phyloP scores from a whole-genome alignment of 2,329 filamentous ascomycete species.

The Talaromyces rugulosus region DNA sequence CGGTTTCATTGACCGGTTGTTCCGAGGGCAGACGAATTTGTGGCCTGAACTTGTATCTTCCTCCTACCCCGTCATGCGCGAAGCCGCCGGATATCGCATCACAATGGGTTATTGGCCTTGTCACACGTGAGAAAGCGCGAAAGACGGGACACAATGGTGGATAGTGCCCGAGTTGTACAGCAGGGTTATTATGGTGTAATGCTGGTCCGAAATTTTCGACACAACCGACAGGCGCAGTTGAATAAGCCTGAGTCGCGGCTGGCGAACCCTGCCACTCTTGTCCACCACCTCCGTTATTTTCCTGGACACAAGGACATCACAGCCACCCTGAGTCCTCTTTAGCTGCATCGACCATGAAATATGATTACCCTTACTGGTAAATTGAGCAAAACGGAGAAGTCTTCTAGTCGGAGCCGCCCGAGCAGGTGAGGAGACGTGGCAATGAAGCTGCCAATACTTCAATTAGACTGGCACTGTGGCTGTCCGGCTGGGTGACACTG shows the following conservation, averaged over 20 bases:
- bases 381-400: background rate
- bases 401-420: background rate
- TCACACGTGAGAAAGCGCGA: background rate
- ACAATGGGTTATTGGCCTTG: background rate
- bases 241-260: background rate
- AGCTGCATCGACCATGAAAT: background rate
- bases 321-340: background rate
- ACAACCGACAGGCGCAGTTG: background rate
- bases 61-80: background rate
- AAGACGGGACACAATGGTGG: background rate
- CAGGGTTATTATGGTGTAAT: background rate
- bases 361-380: background rate
- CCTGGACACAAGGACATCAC: background rate
- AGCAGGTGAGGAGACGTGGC: no score
- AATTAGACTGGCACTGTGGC: background rate
- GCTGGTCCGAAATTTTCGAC: background rate
- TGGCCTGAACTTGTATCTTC: background rate
- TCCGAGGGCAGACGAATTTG: background rate
- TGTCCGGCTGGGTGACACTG: background rate
- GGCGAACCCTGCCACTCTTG: background rate
- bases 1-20: background rate
- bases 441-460: background rate
- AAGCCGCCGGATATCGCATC: background rate
- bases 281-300: background rate
- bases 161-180: background rate